phyloP scores from a whole-genome alignment of 495 filamentous ascomycete species.

The Hamigera avellanea region DNA sequence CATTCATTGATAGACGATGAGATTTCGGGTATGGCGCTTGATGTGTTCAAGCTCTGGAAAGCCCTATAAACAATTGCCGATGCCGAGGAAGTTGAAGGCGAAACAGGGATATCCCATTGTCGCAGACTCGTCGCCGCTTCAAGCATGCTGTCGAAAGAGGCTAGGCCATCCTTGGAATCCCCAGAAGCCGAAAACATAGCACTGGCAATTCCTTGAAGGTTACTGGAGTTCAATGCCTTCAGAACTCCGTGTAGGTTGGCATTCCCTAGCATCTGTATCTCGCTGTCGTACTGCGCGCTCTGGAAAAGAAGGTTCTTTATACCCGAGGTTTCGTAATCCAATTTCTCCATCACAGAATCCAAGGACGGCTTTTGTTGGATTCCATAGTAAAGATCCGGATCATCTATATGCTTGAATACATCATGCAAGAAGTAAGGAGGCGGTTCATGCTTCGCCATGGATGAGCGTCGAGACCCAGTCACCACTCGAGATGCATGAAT shows the following conservation, averaged over 20 bases:
- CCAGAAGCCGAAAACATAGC: slow-evolving; percentile 26
- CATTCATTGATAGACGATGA: slow-evolving; percentile 45
- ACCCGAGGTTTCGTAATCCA: slow-evolving; percentile 88
- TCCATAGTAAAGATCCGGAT: slow-evolving; percentile 95
- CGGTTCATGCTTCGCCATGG: slow-evolving; percentile 42
- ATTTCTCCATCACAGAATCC: slow-evolving; percentile 59
- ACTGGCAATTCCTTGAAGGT: slow-evolving; percentile 36
- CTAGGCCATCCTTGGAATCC: slow-evolving; percentile 15
- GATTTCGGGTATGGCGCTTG: slow-evolving; percentile 39
- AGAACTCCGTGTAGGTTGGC: slow-evolving; percentile 31
- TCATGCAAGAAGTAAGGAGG: slow-evolving; percentile 58
- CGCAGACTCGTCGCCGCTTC: slow-evolving; percentile 76
- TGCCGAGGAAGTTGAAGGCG: slow-evolving; percentile 45
- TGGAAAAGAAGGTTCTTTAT: slow-evolving; percentile 82
- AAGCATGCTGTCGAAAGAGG: slow-evolving; percentile 57
- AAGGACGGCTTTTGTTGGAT: slow-evolving; percentile 68
- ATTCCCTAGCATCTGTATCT: slow-evolving; percentile 48
- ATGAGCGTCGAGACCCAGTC: slow-evolving; percentile 55
- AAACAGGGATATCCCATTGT: slow-evolving; percentile 83
- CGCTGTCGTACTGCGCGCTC: slow-evolving; percentile 82
- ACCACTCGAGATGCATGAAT: slow-evolving; percentile 45
- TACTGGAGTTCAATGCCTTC: slow-evolving; percentile 33
- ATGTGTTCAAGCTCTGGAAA: slow-evolving; percentile 68
- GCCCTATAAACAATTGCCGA: slow-evolving; percentile 63
- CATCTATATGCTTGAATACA: slow-evolving; percentile 84